Evolutionary conservation across 176 grass and related monocot genomes (phyloP), one percentile per base, ranked within the genome.

Genomic region (Guadua angustifolia): DNA sequence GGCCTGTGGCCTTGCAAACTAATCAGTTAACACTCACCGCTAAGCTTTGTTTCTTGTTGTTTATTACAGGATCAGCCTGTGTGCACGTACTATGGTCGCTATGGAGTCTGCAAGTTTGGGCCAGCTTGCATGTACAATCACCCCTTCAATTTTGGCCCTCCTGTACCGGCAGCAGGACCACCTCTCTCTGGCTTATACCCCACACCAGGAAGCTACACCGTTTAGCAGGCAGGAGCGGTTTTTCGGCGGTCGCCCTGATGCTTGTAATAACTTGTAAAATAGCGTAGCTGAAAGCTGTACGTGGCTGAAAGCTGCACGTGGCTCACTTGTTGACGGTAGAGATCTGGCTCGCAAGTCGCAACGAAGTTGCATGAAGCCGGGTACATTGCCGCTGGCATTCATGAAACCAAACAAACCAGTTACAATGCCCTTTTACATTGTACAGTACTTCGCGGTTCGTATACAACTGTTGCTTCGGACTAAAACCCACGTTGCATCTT

Each of bases 81-180:
- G 55, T 97, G 94, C 81, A 72, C 83, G 57, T 90, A 94, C 66
- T 97, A 97, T 69, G 81, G 74, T 21, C 89, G 89, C 43, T 97
- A 68, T 32, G 91, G 94, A 47, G 55, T 94, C 47, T 97, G 91
- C 85, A 97, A 94, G 74, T 97, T 53, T 72, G 91, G 94, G 9
- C 91, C 94, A 19, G 75, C 91, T 84, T 94, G 89, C 77, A 92
- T 85, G 80, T 94, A 86, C 82, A 77, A 97, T 64, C 94, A 97
- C 90, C 94, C 91, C 42, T 89, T 97, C 71, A 88, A 88, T 88
- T 86, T 86, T 56, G 80, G 74, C 2, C 79, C 87, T 42, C 61
- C 85, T 1, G 80, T 89, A 70, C 60, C 70, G 7, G 76, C 86
- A 58, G 91, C 82, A 73, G 90, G 78, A 33, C 82, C 87, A 21